Conservation (phyloP, 2,329 filamentous ascomycete species). For the Xylariaceae sp. region DNA sequence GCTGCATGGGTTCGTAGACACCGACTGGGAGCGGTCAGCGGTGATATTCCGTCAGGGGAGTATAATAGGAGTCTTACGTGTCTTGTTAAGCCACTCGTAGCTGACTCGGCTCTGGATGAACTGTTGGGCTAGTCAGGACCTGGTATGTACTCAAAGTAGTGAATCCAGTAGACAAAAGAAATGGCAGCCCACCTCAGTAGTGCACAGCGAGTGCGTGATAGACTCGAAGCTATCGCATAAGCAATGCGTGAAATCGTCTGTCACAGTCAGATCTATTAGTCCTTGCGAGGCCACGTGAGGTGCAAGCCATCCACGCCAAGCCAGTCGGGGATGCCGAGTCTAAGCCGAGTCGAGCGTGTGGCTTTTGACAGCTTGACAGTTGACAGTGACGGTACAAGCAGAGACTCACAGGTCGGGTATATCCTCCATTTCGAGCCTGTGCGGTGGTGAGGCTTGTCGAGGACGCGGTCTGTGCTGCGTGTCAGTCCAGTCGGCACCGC, state of each 20-base stretch:
- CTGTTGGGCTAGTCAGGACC: constrained; percentile 10
- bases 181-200: constrained; percentile 56
- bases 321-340: not conserved
- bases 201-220: constrained; percentile 89
- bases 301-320: not conserved
- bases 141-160: no score
- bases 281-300: not conserved
- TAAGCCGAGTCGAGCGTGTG: not conserved
- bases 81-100: constrained; percentile 86
- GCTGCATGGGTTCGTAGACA: constrained; percentile 89
- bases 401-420: constrained; percentile 69
- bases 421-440: constrained; percentile 85
- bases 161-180: not conserved
- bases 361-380: not conserved
- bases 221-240: constrained; percentile 87
- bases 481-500: not conserved
- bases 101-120: constrained; percentile 79
- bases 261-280: not conserved
- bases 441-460: constrained; percentile 65
- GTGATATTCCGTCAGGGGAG: not conserved
- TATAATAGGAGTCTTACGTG: constrained; percentile 29
- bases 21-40: constrained; percentile 35
- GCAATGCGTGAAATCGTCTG: constrained; percentile 80
- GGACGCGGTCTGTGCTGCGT: constrained; percentile 55
- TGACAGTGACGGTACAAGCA: no score